Percentiles rank a stretch among this genome's conserved stretches.
phyloP scores from a whole-genome alignment of 73 alveolate species.

The Paramecium sonneborni region DNA sequence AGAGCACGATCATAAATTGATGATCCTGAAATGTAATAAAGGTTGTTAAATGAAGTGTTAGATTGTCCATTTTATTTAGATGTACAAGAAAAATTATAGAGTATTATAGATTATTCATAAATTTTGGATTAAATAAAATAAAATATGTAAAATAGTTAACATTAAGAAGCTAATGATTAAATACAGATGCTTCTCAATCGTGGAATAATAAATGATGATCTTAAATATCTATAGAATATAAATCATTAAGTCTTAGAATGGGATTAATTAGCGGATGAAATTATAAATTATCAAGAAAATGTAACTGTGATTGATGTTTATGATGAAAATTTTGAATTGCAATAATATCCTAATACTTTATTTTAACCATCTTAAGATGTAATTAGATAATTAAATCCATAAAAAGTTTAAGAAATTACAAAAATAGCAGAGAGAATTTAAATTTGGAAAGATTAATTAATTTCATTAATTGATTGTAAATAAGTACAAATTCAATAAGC shows the following conservation, averaged over 20 bases:
- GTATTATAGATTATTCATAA: conserved; percentile 12
- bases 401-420: not conserved
- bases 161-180: not conserved
- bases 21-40: not conserved
- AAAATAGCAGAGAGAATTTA: not conserved
- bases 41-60: not conserved
- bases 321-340: not conserved
- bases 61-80: conserved; percentile 55
- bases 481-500: not conserved
- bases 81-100: not conserved
- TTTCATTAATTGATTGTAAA: conserved; percentile 14
- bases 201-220: conserved; percentile 20
- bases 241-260: not conserved
- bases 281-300: not conserved
- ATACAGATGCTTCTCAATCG: not conserved
- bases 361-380: not conserved
- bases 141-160: not conserved
- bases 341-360: not conserved
- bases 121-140: not conserved
- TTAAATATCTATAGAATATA: not conserved
- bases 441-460: not conserved
- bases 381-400: not conserved
- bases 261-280: conserved; percentile 18
- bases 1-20: not conserved
- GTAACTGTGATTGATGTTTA: conserved; percentile 11